phyloP scores from a whole-genome alignment of 176 grass and related monocot species.

The Phragmites australis region DNA sequence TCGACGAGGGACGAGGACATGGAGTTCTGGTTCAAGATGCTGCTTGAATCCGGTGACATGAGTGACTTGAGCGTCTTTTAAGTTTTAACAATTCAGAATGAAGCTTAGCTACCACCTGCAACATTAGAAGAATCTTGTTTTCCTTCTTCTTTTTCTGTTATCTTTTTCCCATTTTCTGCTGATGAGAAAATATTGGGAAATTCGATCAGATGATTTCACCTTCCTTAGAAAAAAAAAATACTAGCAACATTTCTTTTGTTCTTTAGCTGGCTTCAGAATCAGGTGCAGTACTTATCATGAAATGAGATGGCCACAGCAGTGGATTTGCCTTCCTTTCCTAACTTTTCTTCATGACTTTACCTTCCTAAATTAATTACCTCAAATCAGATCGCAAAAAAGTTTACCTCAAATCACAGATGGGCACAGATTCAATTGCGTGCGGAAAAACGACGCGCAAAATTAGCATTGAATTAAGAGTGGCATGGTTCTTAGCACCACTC shows the following conservation, averaged over 20 bases:
- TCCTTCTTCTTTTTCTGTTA: background rate
- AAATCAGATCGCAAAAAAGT: background rate
- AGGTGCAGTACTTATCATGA: conserved; percentile 14
- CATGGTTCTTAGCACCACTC: background rate
- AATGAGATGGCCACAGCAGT: conserved; percentile 23
- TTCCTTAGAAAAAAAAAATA: conserved; percentile 35
- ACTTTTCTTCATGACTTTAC: background rate
- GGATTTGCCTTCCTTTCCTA: background rate
- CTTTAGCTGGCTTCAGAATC: conserved; percentile 11
- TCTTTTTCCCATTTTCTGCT: conserved; percentile 7
- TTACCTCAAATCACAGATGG: background rate
- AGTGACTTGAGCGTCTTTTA: conserved; percentile 36
- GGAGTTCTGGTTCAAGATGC: conserved; percentile 62
- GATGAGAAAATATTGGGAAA: conserved; percentile 38
- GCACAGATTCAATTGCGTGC: background rate
- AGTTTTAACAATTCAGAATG: conserved; percentile 15
- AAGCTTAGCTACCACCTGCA: conserved; percentile 1
- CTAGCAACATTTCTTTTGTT: conserved; percentile 31
- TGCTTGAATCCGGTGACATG: conserved; percentile 53
- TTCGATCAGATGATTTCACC: conserved; percentile 28
- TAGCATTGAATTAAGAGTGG: background rate
- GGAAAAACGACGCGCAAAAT: background rate
- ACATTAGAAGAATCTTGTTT: background rate
- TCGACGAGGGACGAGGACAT: conserved; percentile 44
- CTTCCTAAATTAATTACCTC: background rate